A percentile compares a stretch with the other conserved stretches of the same genome.
phyloP scores from a whole-genome alignment of 768 basidiomycete species.

The Lactarius akahatsu region DNA sequence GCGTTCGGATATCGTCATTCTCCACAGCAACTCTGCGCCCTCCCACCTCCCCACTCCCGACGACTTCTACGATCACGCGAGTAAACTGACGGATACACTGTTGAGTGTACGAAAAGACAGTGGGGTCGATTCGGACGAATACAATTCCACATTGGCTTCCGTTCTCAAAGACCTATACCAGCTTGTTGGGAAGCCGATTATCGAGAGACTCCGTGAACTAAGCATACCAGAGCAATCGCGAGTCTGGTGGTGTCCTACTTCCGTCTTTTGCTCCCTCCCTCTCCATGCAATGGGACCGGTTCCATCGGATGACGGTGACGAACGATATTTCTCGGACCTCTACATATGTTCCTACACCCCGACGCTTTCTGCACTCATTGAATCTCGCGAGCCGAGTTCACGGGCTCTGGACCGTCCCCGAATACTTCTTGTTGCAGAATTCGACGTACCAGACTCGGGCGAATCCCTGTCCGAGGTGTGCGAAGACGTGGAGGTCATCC shows the following conservation, averaged over 20 bases:
- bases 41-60: constrained; percentile 36
- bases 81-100: background rate
- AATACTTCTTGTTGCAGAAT: constrained; percentile 2
- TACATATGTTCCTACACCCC: constrained; percentile 25
- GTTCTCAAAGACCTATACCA: constrained; percentile 9
- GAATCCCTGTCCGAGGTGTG: background rate
- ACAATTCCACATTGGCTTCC: background rate
- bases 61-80: constrained; percentile 8
- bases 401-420: background rate
- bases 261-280: constrained; percentile 15
- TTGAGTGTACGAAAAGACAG: background rate
- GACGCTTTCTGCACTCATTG: constrained; percentile 15
- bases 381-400: background rate
- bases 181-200: constrained; percentile 16
- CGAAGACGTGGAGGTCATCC: background rate
- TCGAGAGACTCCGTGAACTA: background rate
- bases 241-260: constrained; percentile 28
- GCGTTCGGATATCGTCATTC: constrained; percentile 5
- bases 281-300: constrained; percentile 20
- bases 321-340: constrained; percentile 13
- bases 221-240: constrained; percentile 14
- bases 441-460: background rate
- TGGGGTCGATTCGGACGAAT: constrained; percentile 1
- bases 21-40: constrained; percentile 48
- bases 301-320: background rate